Evolutionary conservation across 2,329 filamentous ascomycete genomes (phyloP).

Genomic region (Talaromyces sp.): DNA sequence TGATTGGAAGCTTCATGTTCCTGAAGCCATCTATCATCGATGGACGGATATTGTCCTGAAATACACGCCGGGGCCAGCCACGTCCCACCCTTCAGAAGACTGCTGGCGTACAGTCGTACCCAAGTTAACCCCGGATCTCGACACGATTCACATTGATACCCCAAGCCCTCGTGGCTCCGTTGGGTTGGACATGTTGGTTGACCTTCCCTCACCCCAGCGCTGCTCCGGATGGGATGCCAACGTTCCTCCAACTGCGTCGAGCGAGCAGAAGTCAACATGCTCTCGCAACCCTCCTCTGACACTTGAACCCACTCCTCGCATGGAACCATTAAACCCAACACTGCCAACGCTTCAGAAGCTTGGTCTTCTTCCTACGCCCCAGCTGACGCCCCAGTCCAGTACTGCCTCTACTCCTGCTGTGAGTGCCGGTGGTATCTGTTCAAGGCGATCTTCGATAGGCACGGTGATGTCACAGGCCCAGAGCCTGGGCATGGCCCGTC

Average conservation of each 20-base stretch:
- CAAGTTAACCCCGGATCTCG: constrained; percentile 52
- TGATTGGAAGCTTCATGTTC: constrained; percentile 91
- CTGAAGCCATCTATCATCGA: constrained; percentile 78
- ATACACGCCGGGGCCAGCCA: constrained; percentile 60
- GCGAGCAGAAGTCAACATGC: constrained; percentile 26
- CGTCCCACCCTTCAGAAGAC: constrained; percentile 28
- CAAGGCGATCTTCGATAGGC: constrained; percentile 53
- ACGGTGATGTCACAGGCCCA: constrained; percentile 55
- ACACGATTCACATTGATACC: constrained; percentile 39
- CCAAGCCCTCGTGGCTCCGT: constrained; percentile 23
- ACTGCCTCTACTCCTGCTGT: constrained; percentile 55
- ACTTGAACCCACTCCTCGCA: constrained; percentile 44
- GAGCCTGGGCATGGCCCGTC: constrained; percentile 50
- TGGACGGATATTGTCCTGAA: constrained; percentile 92
- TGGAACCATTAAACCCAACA: constrained; percentile 36
- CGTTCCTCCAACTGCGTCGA: constrained; percentile 15
- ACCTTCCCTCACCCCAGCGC: constrained; percentile 27
- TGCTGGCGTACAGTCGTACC: constrained; percentile 48
- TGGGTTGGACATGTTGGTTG: constrained; percentile 21
- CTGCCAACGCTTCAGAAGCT: constrained; percentile 53
- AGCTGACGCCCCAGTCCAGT: constrained; percentile 54
- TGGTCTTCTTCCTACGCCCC: constrained; percentile 56
- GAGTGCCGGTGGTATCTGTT: constrained; percentile 47
- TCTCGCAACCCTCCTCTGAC: constrained; percentile 37
- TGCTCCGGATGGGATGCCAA: constrained; percentile 15